Evolutionary conservation across 441 rosid species (phyloP).

Genomic region (Adansonia rubrostipa): DNA sequence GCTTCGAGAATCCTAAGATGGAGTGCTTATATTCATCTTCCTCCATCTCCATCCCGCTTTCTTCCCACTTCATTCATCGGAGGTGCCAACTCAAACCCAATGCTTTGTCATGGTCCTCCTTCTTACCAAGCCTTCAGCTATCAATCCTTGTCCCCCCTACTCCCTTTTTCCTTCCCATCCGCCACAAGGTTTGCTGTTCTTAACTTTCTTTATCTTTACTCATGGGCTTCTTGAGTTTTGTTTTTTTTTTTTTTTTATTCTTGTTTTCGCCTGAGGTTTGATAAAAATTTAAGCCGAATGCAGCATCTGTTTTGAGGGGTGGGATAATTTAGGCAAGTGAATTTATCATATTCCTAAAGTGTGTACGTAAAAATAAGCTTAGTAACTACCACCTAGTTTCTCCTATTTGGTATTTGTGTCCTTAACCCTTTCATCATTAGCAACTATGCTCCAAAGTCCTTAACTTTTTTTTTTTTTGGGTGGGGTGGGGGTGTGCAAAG

Average conservation of each 20-base stretch:
- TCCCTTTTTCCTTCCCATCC: conserved; percentile 36
- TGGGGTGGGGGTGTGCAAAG: too few relatives aligned
- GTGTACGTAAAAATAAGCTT: not conserved
- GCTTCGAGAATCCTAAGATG: not conserved
- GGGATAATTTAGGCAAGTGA: too few relatives aligned
- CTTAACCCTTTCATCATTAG: not conserved
- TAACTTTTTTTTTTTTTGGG: too few relatives aligned
- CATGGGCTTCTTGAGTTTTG: not conserved
- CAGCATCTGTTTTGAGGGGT: not conserved
- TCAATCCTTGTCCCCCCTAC: conserved; percentile 36
- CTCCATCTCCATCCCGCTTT: not conserved
- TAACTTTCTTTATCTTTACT: not conserved
- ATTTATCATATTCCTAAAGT: too few relatives aligned
- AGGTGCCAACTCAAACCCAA: conserved; percentile 31
- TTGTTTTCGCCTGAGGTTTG: not conserved
- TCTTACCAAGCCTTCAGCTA: conserved; percentile 51
- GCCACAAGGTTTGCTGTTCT: conserved; percentile 44
- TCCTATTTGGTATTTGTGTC: not conserved
- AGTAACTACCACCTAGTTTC: too few relatives aligned
- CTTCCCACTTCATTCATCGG: conserved; percentile 29
- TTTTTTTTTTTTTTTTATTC: not conserved
- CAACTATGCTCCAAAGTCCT: not conserved
- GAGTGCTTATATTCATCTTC: not conserved
- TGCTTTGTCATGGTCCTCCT: conserved; percentile 65
- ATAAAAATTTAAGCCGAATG: not conserved